Percentiles rank a stretch among this genome's conserved stretches.
Evolutionary conservation across 1,284 basidiomycete genomes (phyloP).

Genomic region (Puccinia triticina): DNA sequence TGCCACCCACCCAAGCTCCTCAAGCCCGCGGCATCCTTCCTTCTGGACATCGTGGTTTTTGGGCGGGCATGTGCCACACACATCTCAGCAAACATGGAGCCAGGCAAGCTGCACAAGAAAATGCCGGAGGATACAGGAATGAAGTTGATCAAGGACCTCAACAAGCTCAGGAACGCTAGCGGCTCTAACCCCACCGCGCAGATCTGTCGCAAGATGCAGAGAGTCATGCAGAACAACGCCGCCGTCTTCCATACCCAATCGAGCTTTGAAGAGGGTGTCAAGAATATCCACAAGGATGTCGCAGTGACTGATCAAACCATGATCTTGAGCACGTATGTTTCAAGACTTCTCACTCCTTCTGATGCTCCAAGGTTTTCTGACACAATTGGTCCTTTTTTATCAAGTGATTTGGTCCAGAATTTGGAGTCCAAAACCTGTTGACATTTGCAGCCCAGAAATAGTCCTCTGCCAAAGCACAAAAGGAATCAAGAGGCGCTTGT

Average conservation of each 20-base stretch:
- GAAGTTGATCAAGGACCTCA: conserved; percentile 82
- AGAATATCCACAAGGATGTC: conserved; percentile 81
- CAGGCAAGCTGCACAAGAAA: conserved; percentile 86
- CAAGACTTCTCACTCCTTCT: no score
- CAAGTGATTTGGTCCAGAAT: conserved; percentile 89
- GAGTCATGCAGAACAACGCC: conserved; percentile 78
- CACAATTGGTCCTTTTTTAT: conserved; percentile 28
- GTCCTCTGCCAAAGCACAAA: conserved; percentile 87
- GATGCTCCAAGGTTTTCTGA: not conserved
- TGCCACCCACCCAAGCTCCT: no score
- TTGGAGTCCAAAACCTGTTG: conserved; percentile 93
- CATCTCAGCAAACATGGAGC: conserved; percentile 86
- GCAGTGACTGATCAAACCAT: conserved; percentile 96
- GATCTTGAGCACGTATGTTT: conserved; percentile 93
- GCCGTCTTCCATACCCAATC: conserved; percentile 75
- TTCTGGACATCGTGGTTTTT: conserved; percentile 99
- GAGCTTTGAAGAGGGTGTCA: conserved; percentile 86
- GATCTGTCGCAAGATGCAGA: conserved; percentile 94
- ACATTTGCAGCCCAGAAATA: conserved; percentile 96
- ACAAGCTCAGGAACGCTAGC: conserved; percentile 78
- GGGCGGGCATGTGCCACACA: conserved; percentile 98
- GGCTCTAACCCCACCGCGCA: conserved; percentile 85
- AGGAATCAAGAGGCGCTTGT: conserved; percentile 96
- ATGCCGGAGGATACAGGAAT: conserved; percentile 87
- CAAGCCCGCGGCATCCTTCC: no score